A percentile compares a stretch with the other conserved stretches of the same genome.
Evolutionary conservation across 192 early-diverging fungal species (phyloP).

Genomic region (Linnemannia elongata): DNA sequence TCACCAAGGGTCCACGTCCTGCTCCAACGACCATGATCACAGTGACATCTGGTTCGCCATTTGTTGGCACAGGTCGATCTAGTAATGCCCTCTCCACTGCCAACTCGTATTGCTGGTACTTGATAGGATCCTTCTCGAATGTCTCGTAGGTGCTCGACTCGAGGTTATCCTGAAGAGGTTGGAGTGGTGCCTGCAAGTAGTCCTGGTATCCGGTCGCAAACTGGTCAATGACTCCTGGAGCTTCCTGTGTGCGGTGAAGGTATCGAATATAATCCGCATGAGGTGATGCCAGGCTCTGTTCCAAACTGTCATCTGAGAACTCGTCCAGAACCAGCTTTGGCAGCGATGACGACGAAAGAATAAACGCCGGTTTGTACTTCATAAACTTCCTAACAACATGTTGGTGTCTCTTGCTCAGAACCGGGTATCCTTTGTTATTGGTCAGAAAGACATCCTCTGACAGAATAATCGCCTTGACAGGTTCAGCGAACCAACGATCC

Average conservation of each 20-base stretch:
- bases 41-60: slow-evolving; percentile 52
- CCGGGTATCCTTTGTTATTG: slow-evolving; percentile 91
- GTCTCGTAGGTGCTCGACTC: slow-evolving; percentile 95
- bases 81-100: slow-evolving; percentile 70
- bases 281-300: slow-evolving; percentile 64
- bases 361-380: slow-evolving; percentile 55
- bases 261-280: slow-evolving; percentile 88
- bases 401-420: slow-evolving; percentile 87
- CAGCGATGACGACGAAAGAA: slow-evolving; percentile 46
- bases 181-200: slow-evolving; percentile 86
- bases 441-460: slow-evolving; percentile 78
- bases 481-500: slow-evolving; percentile 90
- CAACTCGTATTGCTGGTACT: slow-evolving; percentile 92
- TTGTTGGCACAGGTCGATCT: slow-evolving; percentile 59
- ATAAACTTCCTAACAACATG: slow-evolving; percentile 69
- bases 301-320: slow-evolving; percentile 32
- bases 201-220: slow-evolving; percentile 93
- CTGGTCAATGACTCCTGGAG: slow-evolving; percentile 71
- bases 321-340: slow-evolving; percentile 53
- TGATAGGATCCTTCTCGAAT: slow-evolving; percentile 95
- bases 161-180: slow-evolving; percentile 95
- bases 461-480: slow-evolving; percentile 82
- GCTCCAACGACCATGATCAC: slow-evolving; percentile 96
- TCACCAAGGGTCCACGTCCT: slow-evolving; percentile 95
- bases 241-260: slow-evolving; percentile 74